Percentiles rank a stretch among this genome's conserved stretches.
phyloP scores from a whole-genome alignment of 2,329 filamentous ascomycete genomes.

The Cucurbitaria berberidis region DNA sequence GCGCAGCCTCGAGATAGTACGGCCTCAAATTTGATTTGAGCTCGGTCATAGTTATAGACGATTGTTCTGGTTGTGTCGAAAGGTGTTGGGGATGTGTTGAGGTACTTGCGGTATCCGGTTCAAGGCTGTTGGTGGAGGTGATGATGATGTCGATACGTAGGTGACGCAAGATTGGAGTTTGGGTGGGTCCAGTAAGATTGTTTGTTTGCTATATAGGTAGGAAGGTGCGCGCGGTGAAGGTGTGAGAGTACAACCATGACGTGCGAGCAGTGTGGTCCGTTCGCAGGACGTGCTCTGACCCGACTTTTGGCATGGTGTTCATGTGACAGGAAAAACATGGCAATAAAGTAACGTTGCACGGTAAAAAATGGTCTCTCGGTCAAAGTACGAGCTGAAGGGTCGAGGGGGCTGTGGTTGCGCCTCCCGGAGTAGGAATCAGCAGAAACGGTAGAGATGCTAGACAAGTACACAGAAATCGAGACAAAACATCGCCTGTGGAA shows the following conservation, averaged over 20 bases:
- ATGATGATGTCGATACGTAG: background rate
- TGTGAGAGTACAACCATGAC: constrained; percentile 5
- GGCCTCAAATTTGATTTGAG: constrained; percentile 15
- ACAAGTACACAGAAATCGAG: background rate
- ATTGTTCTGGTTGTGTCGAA: background rate
- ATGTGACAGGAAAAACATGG: background rate
- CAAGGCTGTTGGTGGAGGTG: background rate
- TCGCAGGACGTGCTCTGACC: constrained; percentile 1
- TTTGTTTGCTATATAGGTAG: constrained; percentile 11
- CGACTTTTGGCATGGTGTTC: background rate
- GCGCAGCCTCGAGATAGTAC: constrained; percentile 18
- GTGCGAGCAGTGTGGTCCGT: background rate
- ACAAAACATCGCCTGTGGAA: background rate
- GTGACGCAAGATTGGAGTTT: background rate
- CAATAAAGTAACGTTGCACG: background rate
- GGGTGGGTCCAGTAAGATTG: background rate
- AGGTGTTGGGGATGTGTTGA: background rate
- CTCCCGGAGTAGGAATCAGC: background rate
- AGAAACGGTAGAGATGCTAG: background rate
- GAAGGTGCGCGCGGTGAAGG: constrained; percentile 10
- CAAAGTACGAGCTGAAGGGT: background rate
- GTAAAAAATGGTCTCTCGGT: background rate
- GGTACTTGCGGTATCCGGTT: background rate
- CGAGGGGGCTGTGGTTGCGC: background rate
- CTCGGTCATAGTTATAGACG: constrained; percentile 17